Conservation (phyloP, 1,284 basidiomycete species). For the Cutaneotrichosporon sp. region DNA sequence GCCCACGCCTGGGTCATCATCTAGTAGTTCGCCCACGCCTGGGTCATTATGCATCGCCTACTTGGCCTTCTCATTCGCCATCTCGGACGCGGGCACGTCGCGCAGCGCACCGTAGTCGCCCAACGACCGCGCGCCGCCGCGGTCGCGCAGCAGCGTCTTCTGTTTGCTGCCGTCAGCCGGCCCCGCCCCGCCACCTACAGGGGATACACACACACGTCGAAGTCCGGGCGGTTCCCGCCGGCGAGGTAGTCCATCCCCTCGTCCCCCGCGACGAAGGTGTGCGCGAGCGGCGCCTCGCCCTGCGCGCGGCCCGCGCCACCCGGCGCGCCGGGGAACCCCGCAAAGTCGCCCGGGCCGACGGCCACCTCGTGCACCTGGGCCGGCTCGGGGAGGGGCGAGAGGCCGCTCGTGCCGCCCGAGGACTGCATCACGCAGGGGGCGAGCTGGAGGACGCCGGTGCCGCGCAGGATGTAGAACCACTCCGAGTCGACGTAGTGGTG, state of each 20-base stretch:
- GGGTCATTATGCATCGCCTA: not conserved
- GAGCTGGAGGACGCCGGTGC: slow-evolving; percentile 22
- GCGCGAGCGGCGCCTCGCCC: slow-evolving; percentile 23
- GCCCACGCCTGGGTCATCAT: no score
- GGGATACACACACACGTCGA: slow-evolving; percentile 35
- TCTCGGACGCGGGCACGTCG: no score
- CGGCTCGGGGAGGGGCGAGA: not conserved
- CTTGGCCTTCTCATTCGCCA: not conserved
- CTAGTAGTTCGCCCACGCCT: no score
- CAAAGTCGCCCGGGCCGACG: slow-evolving; percentile 29
- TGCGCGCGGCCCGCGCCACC: slow-evolving; percentile 8
- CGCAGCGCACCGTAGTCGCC: no score
- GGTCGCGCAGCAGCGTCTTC: slow-evolving; percentile 1
- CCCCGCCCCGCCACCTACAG: slow-evolving; percentile 22
- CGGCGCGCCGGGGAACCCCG: slow-evolving; percentile 20
- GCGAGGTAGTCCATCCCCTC: slow-evolving; percentile 32
- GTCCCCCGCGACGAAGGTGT: slow-evolving; percentile 24
- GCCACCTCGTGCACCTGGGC: slow-evolving; percentile 13
- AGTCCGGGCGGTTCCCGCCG: slow-evolving; percentile 25
- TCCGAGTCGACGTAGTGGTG: slow-evolving; percentile 32
- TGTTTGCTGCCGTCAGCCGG: slow-evolving; percentile 4
- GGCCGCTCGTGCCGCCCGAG: not conserved
- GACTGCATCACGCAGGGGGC: not conserved
- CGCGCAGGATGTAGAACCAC: slow-evolving; percentile 36
- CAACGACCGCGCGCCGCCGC: no score